Evolutionary conservation across 352 stramenopile genomes (phyloP), one percentile per base, ranked within the genome.

Genomic region (Phytophthora aleatoria): DNA sequence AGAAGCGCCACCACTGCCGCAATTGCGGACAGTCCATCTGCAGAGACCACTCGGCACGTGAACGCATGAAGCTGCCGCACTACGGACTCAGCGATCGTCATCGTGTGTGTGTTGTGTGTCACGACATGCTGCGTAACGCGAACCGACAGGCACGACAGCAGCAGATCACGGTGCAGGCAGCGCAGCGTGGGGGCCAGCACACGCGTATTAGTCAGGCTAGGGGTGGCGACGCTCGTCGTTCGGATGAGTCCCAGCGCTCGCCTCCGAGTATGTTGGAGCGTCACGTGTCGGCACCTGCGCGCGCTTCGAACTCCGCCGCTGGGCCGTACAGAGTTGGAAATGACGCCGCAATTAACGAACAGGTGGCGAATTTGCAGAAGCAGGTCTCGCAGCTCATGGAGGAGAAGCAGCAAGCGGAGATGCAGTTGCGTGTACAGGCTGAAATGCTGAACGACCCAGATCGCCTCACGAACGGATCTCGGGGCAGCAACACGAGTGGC

Each of bases 1-100:
- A 89, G 69, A 94, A 94, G 69, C 84, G 87, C 16, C 87, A 96
- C 68, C 87, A 96, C 67, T 96, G 87, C 59, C 84, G 87, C 31
- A 96, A 96, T 64, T 96, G 87, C 44, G 87, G 87, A 0, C 84
- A 94, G 67, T 92, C 87, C 7, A 92, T 96, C 56, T 96, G 87
- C 51, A 75, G 84, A 3, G 84, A 94, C 42, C 87, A 96, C 73
- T 96, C 87, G 45, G 87, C 87, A 36, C 81, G 86, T 12, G 81
- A 94, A 61, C 85, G 85, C 24, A 88, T 94, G 76, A 81, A 81
- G 54, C 67, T 96, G 53, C 87, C 84, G 38, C 87, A 94, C 59
- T 94, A 91, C 52, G 87, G 87, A 27, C 78, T 96, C 3, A 84
- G 67, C 20, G 84, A 92, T 63, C 76, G 76, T 39, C 85, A 96